Conservation (phyloP, 352 stramenopile species). For the Pythium phragmiticola region DNA sequence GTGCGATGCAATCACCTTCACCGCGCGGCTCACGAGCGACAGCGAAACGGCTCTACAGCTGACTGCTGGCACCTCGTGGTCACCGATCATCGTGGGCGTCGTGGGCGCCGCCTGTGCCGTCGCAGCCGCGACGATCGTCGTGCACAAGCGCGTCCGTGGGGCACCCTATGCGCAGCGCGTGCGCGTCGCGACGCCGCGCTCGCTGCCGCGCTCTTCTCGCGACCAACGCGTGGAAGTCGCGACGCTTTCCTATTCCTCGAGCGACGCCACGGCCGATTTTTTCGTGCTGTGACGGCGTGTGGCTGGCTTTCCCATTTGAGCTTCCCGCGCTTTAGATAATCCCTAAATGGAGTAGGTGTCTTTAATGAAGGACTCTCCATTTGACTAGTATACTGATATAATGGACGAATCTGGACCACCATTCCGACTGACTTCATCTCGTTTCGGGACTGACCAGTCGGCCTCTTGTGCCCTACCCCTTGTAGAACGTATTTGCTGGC, state of each 20-base stretch:
- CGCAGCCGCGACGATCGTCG: constrained; percentile 10
- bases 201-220: constrained; percentile 5
- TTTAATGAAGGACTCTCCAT: too few species aligned
- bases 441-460: not conserved
- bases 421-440: constrained; percentile 21
- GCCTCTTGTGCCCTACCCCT: constrained; percentile 2
- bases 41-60: not conserved
- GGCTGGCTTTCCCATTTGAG: too few species aligned
- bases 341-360: too few species aligned
- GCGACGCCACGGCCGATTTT: constrained; percentile 12
- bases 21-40: not conserved
- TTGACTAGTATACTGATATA: too few species aligned
- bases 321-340: too few species aligned
- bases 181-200: constrained; percentile 4
- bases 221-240: constrained; percentile 10
- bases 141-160: not conserved
- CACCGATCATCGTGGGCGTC: constrained; percentile 14
- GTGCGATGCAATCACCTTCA: not conserved
- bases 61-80: not conserved
- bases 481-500: not conserved
- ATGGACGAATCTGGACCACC: not conserved
- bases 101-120: constrained; percentile 16
- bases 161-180: too few species aligned
- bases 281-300: constrained; percentile 15
- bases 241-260: constrained; percentile 5